Evolutionary conservation across 495 filamentous ascomycete genomes (phyloP).

Genomic region (Cairneyella variabilis): DNA sequence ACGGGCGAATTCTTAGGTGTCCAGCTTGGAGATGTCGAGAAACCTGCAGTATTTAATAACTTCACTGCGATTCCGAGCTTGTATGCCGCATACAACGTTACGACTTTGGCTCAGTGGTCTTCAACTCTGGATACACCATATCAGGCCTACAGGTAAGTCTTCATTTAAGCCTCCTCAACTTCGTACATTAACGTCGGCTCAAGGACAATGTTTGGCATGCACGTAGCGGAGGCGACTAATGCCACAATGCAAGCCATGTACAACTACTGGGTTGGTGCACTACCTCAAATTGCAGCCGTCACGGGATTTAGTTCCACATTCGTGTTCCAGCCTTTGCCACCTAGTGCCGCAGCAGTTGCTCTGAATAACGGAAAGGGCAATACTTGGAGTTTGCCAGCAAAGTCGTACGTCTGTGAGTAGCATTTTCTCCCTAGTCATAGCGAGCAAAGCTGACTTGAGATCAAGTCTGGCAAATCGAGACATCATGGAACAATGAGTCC

Average conservation of each 20-base stretch:
- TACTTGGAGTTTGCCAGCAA: constrained; percentile 4
- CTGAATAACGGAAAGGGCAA: constrained; percentile 9
- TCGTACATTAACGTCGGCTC: too few species aligned
- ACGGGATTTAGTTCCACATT: neutral
- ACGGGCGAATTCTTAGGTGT: neutral
- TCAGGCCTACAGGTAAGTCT: constrained; percentile 3
- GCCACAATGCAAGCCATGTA: constrained; percentile 1
- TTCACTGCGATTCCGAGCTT: neutral
- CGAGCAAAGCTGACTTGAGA: neutral
- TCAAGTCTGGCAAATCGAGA: neutral
- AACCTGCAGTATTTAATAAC: neutral
- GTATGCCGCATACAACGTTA: neutral
- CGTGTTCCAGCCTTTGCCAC: neutral
- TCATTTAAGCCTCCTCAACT: too few species aligned
- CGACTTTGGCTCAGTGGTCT: neutral
- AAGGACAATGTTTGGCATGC: too few species aligned
- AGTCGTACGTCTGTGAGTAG: too few species aligned
- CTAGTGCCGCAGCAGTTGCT: neutral
- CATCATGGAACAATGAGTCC: neutral
- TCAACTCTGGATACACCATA: constrained; percentile 1
- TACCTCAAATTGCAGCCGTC: neutral
- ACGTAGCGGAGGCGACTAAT: neutral
- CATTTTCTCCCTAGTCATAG: too few species aligned
- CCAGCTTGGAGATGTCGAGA: neutral
- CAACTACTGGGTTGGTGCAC: neutral